These are phyloP conservation scores for Apostasia ramifera DNA, from an alignment of 106 monocot genomes.

Conservation along the genomic window DNA sequence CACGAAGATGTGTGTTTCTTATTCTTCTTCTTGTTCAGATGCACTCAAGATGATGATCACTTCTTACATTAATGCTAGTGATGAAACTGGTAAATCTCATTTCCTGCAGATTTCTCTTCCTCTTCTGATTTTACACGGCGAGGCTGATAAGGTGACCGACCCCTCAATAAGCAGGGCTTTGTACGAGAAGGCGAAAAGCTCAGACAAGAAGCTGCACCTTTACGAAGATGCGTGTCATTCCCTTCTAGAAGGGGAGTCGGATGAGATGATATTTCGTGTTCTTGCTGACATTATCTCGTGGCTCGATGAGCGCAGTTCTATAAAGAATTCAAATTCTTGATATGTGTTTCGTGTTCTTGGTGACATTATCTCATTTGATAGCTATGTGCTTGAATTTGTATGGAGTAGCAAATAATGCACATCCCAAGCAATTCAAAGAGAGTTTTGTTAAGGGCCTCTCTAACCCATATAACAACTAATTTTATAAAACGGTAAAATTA, in stretches of 20 bases:
- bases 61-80: too few relatives aligned
- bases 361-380: too few relatives aligned
- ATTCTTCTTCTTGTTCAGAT: too few relatives aligned
- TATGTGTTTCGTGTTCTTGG: too few relatives aligned
- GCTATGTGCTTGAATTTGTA: too few relatives aligned
- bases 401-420: too few relatives aligned
- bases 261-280: constrained; percentile 69
- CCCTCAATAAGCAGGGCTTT: constrained; percentile 76
- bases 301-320: constrained; percentile 35
- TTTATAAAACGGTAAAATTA: too few relatives aligned
- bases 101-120: constrained; percentile 60
- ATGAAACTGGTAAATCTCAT: background rate
- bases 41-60: too few relatives aligned
- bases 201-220: constrained; percentile 55
- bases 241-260: constrained; percentile 82
- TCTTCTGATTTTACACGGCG: constrained; percentile 68
- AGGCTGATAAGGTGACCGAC: constrained; percentile 67
- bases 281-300: constrained; percentile 67
- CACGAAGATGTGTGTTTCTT: too few relatives aligned
- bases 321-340: background rate
- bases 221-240: constrained; percentile 75
- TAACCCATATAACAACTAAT: too few relatives aligned
- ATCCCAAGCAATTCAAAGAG: too few relatives aligned
- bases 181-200: constrained; percentile 73
- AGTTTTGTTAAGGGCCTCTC: too few relatives aligned